Base-by-base conservation (phyloP, 148 eudicot species). In the Simmondsia chinensis region DNA sequence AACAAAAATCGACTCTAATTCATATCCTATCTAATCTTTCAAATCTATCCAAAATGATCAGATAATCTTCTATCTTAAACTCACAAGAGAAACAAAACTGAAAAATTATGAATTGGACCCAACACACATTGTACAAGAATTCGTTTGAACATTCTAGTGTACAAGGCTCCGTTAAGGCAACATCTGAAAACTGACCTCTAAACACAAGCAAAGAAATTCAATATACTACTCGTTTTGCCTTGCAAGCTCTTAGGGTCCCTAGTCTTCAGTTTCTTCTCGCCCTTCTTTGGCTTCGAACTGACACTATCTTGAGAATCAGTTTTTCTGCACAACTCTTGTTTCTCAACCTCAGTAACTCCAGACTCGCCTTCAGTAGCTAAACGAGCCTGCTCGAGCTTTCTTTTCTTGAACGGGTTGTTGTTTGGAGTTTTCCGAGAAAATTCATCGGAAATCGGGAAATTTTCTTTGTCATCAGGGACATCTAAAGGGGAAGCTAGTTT, bases 351-450 rank as follows among this genome's bases (percentile, higher is more conserved):
- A 9, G 82, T 69, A 25, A 61, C 61, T 19, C 33, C 63, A 2
- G 74, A 65, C 16, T 50, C 57, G 12, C 51, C 65, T 59, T 64
- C 55, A 19, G 55, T 52, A 26, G 37, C 45, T 30, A 22, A 48
- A 36, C 70, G 66, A 3, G 12, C 42, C 56, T 74, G 57, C 14
- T 48, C 64, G 30, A 21, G 37, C 24, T 78, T 78, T 20, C 66
- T 54, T 56, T 62, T 73, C 52, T 52, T 65, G 52, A 76, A 80
- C 5, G 93, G 85, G 51, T 77, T 77, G 49, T 77, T 74, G 33
- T 60, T 39, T 7, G 76, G 82, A 36, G 65, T 51, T 16, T 59
- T 56, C 13, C 45, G 6, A 11, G 36, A 38, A 12, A 34, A n/a
- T 34, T 54, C 64, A 24, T 41, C 50, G 15, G 48, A 27, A 44